A percentile compares a stretch with the other conserved stretches of the same genome.
phyloP scores from a whole-genome alignment of 371 early-diverging fungal species.

The Mucor plumbeus region DNA sequence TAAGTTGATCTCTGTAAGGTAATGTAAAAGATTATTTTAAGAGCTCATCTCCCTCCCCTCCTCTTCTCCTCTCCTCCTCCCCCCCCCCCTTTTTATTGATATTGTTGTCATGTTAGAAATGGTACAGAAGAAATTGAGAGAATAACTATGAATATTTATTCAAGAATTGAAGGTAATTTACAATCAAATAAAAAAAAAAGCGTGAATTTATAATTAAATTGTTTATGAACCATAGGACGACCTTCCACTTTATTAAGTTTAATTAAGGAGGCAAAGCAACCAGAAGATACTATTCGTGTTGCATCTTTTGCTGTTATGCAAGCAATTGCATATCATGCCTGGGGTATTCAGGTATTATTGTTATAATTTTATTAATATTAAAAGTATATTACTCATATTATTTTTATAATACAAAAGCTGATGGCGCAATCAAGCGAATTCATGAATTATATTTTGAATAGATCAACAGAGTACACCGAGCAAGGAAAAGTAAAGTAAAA shows the following conservation, averaged over 20 bases:
- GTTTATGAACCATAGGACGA: slow-evolving; percentile 18
- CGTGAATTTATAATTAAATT: neutral
- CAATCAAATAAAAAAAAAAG: neutral
- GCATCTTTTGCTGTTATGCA: slow-evolving; percentile 52
- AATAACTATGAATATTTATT: slow-evolving; percentile 35
- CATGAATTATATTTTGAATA: slow-evolving; percentile 52
- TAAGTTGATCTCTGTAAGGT: slow-evolving; percentile 50
- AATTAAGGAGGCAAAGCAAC: slow-evolving; percentile 41
- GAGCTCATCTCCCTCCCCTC: no score
- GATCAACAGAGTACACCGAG: slow-evolving; percentile 44
- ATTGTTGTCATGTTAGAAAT: slow-evolving; percentile 14
- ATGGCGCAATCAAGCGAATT: slow-evolving; percentile 45
- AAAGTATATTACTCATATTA: neutral
- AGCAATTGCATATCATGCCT: slow-evolving; percentile 44
- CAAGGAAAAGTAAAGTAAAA: slow-evolving; percentile 44
- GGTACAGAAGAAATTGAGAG: slow-evolving; percentile 32
- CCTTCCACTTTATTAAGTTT: slow-evolving; percentile 29
- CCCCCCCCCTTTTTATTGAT: neutral
- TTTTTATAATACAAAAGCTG: slow-evolving; percentile 18
- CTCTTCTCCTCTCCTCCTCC: neutral
- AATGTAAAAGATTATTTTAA: neutral
- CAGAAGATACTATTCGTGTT: slow-evolving; percentile 42
- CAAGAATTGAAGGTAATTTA: slow-evolving; percentile 31
- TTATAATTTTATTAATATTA: neutral
- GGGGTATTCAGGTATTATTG: slow-evolving; percentile 46